Conservation (phyloP, 148 eudicot genomes). For the Rhododendron vialii region DNA sequence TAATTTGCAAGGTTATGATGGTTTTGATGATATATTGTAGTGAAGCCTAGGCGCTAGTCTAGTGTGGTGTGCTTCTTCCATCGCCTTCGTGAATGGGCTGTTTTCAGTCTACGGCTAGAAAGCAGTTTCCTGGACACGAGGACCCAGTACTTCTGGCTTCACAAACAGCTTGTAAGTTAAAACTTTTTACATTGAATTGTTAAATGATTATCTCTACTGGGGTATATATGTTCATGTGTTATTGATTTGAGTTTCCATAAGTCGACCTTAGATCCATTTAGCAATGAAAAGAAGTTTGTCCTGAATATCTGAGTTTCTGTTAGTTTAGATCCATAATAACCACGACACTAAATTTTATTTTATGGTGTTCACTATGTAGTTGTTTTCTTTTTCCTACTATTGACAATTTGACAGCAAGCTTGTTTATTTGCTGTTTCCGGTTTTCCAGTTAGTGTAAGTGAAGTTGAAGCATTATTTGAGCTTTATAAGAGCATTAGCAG, state of each 20-base stretch:
- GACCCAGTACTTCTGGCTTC: slow-evolving; percentile 75
- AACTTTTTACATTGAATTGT: neutral
- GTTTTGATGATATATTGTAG: slow-evolving; percentile 37
- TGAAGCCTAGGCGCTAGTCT: slow-evolving; percentile 23
- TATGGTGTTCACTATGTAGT: neutral
- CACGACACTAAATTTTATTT: neutral
- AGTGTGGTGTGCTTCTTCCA: neutral
- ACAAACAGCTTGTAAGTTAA: slow-evolving; percentile 77
- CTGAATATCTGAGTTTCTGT: neutral
- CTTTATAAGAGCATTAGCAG: slow-evolving; percentile 86
- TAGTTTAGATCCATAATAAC: neutral
- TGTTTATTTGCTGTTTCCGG: neutral
- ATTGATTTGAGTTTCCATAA: neutral
- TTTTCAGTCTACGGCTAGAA: slow-evolving; percentile 53
- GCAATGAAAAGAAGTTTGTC: neutral
- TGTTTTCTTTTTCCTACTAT: neutral
- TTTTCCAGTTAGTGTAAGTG: slow-evolving; percentile 89
- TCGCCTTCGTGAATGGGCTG: slow-evolving; percentile 62
- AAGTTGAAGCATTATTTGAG: slow-evolving; percentile 97
- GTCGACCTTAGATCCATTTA: neutral
- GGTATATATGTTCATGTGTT: neutral
- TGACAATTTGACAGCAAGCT: neutral
- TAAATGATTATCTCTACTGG: neutral
- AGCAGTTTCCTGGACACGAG: slow-evolving; percentile 55
- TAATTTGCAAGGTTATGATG: slow-evolving; percentile 36